Conservation (phyloP, 2,329 filamentous ascomycete genomes). For the Epichloe scottii region DNA sequence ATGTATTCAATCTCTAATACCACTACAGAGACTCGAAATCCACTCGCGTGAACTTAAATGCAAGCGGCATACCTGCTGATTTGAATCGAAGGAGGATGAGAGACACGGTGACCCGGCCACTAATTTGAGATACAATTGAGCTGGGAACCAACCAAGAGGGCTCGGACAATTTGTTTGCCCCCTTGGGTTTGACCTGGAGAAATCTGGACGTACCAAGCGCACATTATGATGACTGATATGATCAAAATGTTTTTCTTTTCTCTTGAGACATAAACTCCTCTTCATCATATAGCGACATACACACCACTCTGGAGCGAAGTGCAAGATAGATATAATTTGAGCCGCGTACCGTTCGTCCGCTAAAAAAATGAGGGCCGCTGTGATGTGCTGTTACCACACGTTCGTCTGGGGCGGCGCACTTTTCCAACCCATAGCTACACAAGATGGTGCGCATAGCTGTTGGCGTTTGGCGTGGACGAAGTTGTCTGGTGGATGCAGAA, state of each 20-base stretch:
- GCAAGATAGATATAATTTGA: not conserved
- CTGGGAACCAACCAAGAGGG: too few relatives aligned
- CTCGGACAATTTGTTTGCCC: not conserved
- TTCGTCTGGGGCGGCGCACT: not conserved
- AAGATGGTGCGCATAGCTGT: too few relatives aligned
- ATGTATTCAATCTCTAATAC: not conserved
- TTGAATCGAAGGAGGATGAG: conserved; percentile 6
- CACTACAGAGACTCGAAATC: conserved; percentile 2
- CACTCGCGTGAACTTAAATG: not conserved
- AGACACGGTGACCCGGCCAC: conserved; percentile 6
- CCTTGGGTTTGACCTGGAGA: not conserved
- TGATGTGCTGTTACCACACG: not conserved
- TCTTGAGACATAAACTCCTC: conserved; percentile 1
- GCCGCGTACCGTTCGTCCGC: not conserved
- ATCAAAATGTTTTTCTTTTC: not conserved
- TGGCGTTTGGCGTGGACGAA: too few relatives aligned
- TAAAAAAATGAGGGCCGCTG: not conserved
- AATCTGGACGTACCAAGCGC: not conserved
- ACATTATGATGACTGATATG: conserved; percentile 3
- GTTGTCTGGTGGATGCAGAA: too few relatives aligned
- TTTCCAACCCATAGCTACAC: too few relatives aligned
- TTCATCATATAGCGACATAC: conserved; percentile 2
- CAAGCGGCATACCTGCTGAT: conserved; percentile 2
- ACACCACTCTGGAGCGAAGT: conserved; percentile 1
- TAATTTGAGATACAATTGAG: not conserved